Conservation (phyloP, 2,329 filamentous ascomycete genomes). For the Epichloe coenophiala region DNA sequence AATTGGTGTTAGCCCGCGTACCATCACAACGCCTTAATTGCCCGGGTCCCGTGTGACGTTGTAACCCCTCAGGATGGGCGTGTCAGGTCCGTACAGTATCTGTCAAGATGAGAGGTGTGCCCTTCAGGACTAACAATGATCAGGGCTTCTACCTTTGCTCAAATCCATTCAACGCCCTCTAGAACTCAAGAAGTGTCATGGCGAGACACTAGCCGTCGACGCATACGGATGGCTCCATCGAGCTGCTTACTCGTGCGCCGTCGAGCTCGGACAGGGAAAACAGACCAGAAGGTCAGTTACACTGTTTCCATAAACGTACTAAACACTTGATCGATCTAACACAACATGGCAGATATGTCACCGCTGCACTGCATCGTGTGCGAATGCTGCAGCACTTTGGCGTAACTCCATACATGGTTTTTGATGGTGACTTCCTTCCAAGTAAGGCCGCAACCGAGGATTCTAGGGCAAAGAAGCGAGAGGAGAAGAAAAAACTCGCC, state of each 20-base stretch:
- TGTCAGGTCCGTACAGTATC: slow-evolving; percentile 18
- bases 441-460: slow-evolving; percentile 84
- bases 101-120: neutral
- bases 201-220: slow-evolving; percentile 86
- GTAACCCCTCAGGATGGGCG: slow-evolving; percentile 19
- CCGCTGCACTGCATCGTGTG: slow-evolving; percentile 80
- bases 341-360: slow-evolving; percentile 53
- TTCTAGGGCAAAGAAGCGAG: slow-evolving; percentile 59
- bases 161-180: slow-evolving; percentile 92
- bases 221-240: slow-evolving; percentile 98
- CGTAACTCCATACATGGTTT: slow-evolving; percentile 86
- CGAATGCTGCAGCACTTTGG: slow-evolving; percentile 91
- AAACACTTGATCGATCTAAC: neutral
- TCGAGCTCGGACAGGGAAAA: slow-evolving; percentile 78
- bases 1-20: neutral
- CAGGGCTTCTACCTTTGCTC: slow-evolving; percentile 71
- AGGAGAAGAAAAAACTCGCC: slow-evolving; percentile 63
- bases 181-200: slow-evolving; percentile 73
- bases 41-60: neutral
- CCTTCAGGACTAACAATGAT: slow-evolving; percentile 18
- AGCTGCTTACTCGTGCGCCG: slow-evolving; percentile 77
- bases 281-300: slow-evolving; percentile 65
- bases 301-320: slow-evolving; percentile 4
- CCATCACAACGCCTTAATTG: neutral
- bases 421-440: slow-evolving; percentile 88